Evolutionary conservation across 2,329 filamentous ascomycete species (phyloP).

Genomic region (Talaromyces sp.): DNA sequence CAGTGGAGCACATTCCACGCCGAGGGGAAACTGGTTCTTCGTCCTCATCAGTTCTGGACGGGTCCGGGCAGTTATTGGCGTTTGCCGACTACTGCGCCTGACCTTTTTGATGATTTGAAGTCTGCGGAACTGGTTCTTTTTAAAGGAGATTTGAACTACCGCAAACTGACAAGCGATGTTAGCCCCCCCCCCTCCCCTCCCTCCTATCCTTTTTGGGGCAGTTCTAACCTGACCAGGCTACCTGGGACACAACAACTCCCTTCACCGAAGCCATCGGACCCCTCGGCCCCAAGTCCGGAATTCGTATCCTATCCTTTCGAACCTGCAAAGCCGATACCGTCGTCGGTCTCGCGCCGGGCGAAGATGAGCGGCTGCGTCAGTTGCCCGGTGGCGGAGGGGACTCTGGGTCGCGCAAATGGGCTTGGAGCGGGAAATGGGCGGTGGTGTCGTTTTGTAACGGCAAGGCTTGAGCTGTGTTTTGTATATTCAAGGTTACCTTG

Average conservation of each 20-base stretch:
- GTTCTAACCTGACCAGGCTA: constrained; percentile 44
- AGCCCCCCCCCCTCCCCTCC: constrained; percentile 29
- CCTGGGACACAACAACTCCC: constrained; percentile 82
- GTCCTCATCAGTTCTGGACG: constrained; percentile 90
- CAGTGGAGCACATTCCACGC: constrained; percentile 76
- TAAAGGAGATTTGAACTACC: constrained; percentile 96
- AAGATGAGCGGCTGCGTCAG: constrained; percentile 72
- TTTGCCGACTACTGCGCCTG: constrained; percentile 62
- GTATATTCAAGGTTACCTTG: background rate
- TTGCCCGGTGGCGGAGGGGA: constrained; percentile 67
- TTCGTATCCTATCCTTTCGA: constrained; percentile 79
- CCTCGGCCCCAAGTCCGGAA: constrained; percentile 71
- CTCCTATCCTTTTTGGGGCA: background rate
- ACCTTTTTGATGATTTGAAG: constrained; percentile 72
- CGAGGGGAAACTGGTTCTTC: constrained; percentile 76
- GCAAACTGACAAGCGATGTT: constrained; percentile 87
- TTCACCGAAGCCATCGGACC: constrained; percentile 83
- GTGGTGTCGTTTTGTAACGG: constrained; percentile 81
- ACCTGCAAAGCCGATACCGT: constrained; percentile 98
- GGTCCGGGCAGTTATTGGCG: constrained; percentile 83
- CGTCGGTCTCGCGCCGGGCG: constrained; percentile 74
- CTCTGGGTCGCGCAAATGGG: constrained; percentile 72
- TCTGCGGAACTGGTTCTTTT: constrained; percentile 84
- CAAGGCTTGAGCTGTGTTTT: constrained; percentile 35
- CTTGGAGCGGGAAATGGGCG: constrained; percentile 94